Evolutionary conservation across 2,329 filamentous ascomycete genomes (phyloP).

Genomic region (Thelonectria olida): DNA sequence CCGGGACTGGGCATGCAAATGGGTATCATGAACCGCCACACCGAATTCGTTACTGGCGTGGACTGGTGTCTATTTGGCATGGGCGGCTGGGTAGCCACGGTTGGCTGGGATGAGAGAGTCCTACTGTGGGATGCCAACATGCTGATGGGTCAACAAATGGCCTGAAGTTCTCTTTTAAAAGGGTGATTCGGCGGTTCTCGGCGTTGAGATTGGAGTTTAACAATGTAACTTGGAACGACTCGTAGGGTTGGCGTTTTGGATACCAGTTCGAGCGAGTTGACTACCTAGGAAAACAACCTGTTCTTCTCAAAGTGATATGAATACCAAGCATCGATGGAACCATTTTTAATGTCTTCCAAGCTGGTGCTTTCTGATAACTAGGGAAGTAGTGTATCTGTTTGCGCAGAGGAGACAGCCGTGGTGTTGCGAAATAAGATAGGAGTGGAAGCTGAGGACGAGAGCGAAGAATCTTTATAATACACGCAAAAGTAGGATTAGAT

Average conservation of each 20-base stretch:
- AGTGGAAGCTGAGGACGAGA: background rate
- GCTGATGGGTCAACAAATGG: slow-evolving; percentile 46
- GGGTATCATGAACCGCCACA: slow-evolving; percentile 90
- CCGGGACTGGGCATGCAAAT: slow-evolving; percentile 73
- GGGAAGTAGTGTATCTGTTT: background rate
- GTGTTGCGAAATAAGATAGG: no score
- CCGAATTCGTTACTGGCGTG: slow-evolving; percentile 94
- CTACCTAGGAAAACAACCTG: background rate
- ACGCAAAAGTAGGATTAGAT: slow-evolving; percentile 16
- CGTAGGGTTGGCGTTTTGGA: slow-evolving; percentile 8
- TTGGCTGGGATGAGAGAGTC: slow-evolving; percentile 92
- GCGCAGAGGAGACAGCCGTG: no score
- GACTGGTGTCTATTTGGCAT: slow-evolving; percentile 98
- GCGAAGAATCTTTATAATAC: background rate
- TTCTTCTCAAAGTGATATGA: no score
- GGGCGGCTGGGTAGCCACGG: slow-evolving; percentile 94
- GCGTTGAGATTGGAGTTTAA: slow-evolving; percentile 28
- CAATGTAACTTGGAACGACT: slow-evolving; percentile 6
- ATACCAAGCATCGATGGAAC: no score
- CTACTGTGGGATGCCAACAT: slow-evolving; percentile 88
- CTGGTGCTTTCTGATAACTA: no score
- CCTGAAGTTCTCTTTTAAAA: slow-evolving; percentile 15
- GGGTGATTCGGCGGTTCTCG: slow-evolving; percentile 8
- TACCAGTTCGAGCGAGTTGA: background rate
- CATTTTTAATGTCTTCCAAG: no score